Base-by-base conservation (phyloP, 164 flowering plant genomes). In the Tetrastigma voinierianum region DNA sequence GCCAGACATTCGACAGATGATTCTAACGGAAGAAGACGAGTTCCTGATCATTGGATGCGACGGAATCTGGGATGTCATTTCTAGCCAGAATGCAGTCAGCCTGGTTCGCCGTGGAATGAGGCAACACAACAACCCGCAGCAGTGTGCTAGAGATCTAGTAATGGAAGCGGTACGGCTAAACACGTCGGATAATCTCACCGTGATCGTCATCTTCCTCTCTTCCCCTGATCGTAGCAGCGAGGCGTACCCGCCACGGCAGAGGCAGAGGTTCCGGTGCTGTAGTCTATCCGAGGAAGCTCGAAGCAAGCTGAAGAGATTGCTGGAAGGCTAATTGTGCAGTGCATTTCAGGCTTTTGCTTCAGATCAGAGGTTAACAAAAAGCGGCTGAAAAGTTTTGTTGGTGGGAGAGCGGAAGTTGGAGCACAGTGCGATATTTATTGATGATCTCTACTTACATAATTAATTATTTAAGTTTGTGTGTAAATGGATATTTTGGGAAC, bases 51-150 rank as follows among this genome's bases (percentile, higher is more conserved):
- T 86, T 49, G 84, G 82, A 4, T 86, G 90, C 71, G 90, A 86
- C 72, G 90, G 90, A 17, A 67, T 86, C 4, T 86, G 87, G 87
- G 90, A 86, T 55, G 90, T 82, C 9, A 79, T 86, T 84, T 72
- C 86, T 17, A 86, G 81, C 74, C 85, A 86, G 68, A 23, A 65
- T 51, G 90, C 90, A 1, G 85, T 86, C 19, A 82, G 85, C 53
- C 67, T 77, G 11, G 85, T 81, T 10, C 78, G 88, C 10, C 73
- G 75, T 14, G 79, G 79, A 46, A 72, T 84, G 2, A 76, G 87
- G 76, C 58, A 67, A 48, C 88, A 86, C 48, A 68, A 79, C 62
- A 82, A 86, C 68, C 90, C 90, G 0, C 74, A 81, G 53, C 73
- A 67, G 21, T 81, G 82, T 71, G 83, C 88, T 10, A 72, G 64